These are phyloP conservation scores for Sanghuangporus sanghuang DNA, from an alignment of 1,284 basidiomycete species.

Conservation along the genomic window DNA sequence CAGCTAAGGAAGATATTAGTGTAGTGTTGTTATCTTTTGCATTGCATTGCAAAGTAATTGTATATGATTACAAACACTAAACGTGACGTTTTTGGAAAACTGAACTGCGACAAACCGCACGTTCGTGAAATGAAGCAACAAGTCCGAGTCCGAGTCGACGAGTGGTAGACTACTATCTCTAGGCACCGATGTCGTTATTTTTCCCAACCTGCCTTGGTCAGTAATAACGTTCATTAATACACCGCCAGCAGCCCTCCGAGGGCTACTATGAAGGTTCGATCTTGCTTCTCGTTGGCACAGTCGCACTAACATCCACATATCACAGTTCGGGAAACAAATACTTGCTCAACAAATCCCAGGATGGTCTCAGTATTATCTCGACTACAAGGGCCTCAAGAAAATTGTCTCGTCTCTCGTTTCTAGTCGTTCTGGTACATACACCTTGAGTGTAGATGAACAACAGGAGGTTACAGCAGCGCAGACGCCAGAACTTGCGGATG, in stretches of 20 bases:
- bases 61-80: not conserved
- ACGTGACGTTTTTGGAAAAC: not conserved
- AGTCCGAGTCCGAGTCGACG: too few species aligned
- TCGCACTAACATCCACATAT: constrained; percentile 17
- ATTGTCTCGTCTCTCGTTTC: constrained; percentile 98
- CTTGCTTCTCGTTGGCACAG: not conserved
- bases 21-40: constrained; percentile 28
- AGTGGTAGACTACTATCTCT: not conserved
- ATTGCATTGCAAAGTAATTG: not conserved
- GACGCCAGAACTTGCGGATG: constrained; percentile 4
- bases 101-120: not conserved
- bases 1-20: constrained; percentile 87
- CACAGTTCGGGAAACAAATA: constrained; percentile 97
- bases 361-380: constrained; percentile 95
- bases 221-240: not conserved
- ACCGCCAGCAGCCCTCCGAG: not conserved
- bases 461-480: constrained; percentile 35
- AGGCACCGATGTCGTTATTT: constrained; percentile 1
- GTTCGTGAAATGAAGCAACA: constrained; percentile 7
- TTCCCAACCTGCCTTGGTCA: not conserved
- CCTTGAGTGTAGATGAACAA: constrained; percentile 79
- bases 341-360: constrained; percentile 95
- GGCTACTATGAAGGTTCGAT: constrained; percentile 31
- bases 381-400: constrained; percentile 98
- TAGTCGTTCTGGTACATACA: constrained; percentile 76